Evolutionary conservation across 106 monocot species (phyloP).

Genomic region (Vanilla planifolia): DNA sequence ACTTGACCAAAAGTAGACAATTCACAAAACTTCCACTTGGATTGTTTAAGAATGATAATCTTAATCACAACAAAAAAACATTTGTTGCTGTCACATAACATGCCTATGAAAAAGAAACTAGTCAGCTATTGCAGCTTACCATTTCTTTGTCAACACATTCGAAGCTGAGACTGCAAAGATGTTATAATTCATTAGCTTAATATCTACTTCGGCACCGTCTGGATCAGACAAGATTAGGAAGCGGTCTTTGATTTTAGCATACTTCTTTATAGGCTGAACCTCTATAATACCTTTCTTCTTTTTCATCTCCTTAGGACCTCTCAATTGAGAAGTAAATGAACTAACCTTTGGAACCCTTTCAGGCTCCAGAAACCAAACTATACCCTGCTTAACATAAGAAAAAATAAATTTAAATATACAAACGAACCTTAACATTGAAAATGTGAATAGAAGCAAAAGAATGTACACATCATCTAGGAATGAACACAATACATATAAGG

Average conservation of each 20-base stretch:
- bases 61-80: too few species aligned
- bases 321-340: conserved; percentile 34
- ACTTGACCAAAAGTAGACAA: too few species aligned
- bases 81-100: too few species aligned
- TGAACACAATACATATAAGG: too few species aligned
- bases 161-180: conserved; percentile 75
- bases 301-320: conserved; percentile 44
- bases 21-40: too few species aligned
- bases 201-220: conserved; percentile 44
- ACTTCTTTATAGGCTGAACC: conserved; percentile 76
- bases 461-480: too few species aligned
- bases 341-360: conserved; percentile 45
- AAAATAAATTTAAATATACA: background rate
- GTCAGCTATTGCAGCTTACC: conserved; percentile 37
- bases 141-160: conserved; percentile 61
- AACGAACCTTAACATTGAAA: background rate
- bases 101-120: background rate
- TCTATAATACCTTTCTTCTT: conserved; percentile 54
- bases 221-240: conserved; percentile 44
- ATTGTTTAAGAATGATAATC: too few species aligned
- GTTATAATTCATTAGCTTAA: conserved; percentile 50
- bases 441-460: too few species aligned
- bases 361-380: conserved; percentile 74
- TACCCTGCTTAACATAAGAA: conserved; percentile 42
- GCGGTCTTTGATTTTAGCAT: conserved; percentile 64